A percentile compares a stretch with the other conserved stretches of the same genome.
Conservation (phyloP, 2,329 filamentous ascomycete species). For the Aspergillus tanneri region DNA sequence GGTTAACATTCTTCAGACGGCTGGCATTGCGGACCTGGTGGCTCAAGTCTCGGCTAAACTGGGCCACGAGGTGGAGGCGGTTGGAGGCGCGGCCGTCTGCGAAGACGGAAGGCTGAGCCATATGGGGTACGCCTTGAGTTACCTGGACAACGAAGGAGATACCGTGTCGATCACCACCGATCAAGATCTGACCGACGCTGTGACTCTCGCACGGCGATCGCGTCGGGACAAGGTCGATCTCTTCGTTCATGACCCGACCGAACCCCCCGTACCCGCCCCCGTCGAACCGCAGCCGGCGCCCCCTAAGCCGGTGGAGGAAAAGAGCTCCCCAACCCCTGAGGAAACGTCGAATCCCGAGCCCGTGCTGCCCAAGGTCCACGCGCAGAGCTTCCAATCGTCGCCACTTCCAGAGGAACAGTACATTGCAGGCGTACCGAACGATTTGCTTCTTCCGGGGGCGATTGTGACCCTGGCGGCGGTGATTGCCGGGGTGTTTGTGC, state of each 20-base stretch:
- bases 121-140: slow-evolving; percentile 86
- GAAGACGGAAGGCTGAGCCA: slow-evolving; percentile 75
- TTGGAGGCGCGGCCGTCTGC: slow-evolving; percentile 76
- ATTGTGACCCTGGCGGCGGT: slow-evolving; percentile 94
- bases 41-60: slow-evolving; percentile 78
- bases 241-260: slow-evolving; percentile 90
- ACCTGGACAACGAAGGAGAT: slow-evolving; percentile 94
- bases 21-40: slow-evolving; percentile 79
- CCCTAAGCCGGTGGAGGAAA: slow-evolving; percentile 49
- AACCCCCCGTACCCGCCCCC: slow-evolving; percentile 72
- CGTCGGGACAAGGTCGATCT: slow-evolving; percentile 91
- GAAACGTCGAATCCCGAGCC: slow-evolving; percentile 54
- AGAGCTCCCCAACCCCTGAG: slow-evolving; percentile 44
- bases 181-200: slow-evolving; percentile 86
- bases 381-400: slow-evolving; percentile 49
- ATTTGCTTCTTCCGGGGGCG: slow-evolving; percentile 86
- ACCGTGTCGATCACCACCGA: slow-evolving; percentile 96
- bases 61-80: slow-evolving; percentile 74
- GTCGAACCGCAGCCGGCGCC: slow-evolving; percentile 58
- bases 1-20: slow-evolving; percentile 76
- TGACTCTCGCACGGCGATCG: slow-evolving; percentile 74
- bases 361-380: slow-evolving; percentile 41
- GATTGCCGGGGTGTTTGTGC: slow-evolving; percentile 87
- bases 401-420: slow-evolving; percentile 66
- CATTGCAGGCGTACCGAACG: slow-evolving; percentile 89